Conservation (phyloP, 2,329 filamentous ascomycete species). For the Drechmeria coniospora region DNA sequence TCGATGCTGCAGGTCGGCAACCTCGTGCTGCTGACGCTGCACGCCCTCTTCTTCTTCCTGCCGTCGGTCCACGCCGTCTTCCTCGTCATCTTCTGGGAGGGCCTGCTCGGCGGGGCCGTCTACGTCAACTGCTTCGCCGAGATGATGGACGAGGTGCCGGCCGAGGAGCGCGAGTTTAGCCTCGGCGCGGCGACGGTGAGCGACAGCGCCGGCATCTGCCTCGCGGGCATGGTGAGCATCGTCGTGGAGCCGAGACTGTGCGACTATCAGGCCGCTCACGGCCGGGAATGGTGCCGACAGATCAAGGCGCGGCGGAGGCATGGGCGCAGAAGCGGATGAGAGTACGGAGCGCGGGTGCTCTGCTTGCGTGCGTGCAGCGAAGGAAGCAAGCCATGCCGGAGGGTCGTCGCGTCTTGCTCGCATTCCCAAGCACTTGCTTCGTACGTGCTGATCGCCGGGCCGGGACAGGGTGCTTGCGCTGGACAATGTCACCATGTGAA, state of each 20-base stretch:
- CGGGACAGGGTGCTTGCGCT: too few relatives aligned
- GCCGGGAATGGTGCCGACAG: constrained; percentile 56
- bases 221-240: constrained; percentile 76
- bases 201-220: constrained; percentile 79
- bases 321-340: too few relatives aligned
- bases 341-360: too few relatives aligned
- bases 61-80: constrained; percentile 82
- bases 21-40: constrained; percentile 54
- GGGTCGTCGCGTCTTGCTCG: too few relatives aligned
- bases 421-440: too few relatives aligned
- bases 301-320: constrained; percentile 28
- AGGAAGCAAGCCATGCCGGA: too few relatives aligned
- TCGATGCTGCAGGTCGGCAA: constrained; percentile 73
- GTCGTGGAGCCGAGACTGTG: constrained; percentile 69
- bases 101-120: constrained; percentile 74
- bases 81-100: constrained; percentile 81
- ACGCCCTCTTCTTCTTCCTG: constrained; percentile 68
- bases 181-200: constrained; percentile 81
- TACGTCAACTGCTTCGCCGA: constrained; percentile 95
- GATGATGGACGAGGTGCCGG: constrained; percentile 69
- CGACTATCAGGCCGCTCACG: constrained; percentile 67
- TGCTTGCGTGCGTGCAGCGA: too few relatives aligned
- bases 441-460: too few relatives aligned
- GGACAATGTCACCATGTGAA: too few relatives aligned
- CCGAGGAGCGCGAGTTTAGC: constrained; percentile 76